Evolutionary conservation across 208 protist species (phyloP), one percentile per base, ranked within the genome.

Genomic region (Trichomonas gallinae): DNA sequence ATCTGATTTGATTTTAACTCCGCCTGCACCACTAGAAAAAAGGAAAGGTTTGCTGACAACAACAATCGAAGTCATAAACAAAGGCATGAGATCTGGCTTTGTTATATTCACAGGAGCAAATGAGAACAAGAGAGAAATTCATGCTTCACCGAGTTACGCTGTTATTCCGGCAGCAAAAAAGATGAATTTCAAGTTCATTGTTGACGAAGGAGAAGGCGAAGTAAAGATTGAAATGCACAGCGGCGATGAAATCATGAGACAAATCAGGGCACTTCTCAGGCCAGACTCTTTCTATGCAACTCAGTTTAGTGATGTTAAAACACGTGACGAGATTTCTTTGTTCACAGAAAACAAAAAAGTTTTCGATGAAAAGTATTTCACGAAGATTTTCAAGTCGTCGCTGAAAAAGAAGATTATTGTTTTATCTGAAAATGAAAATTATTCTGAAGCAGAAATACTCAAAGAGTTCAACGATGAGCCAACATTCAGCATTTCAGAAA

Each of bases 231-330:
- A 34, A 34, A 51, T 93, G 23, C 44, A 93, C 31, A 38, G 15
- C 10, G 87, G 87, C 46, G 87, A 93, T 93, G 87, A 93, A 93
- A 93, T 93, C 2, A 38, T 93, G 44, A 93, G 87, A 51, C 44
- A 93, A 93, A 93, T 93, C 0, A 51, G 21, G n/a, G 2, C 44
- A 0, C 34, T 51, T 34, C 26, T 93, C 15, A 38, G 51, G 42
- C 87, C 87, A 21, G 31, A 93, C 51, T 13, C 42, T 26, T 93
- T 93, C 46, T 93, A 40, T 51, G 40, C 87, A 6, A 93, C 11
- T n/a, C 1, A 9, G 10, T 93, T 93, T 15, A 15, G 13, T 48
- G 3, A 26, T 13, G 44, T 58, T n/a, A 40, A 89, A 4, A 46
- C 31, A 34, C 42, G 87, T 13, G 44, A 93, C 51, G 87, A 93